Evolutionary conservation across 768 basidiomycete genomes (phyloP).

Genomic region (Lactifluus volemus): DNA sequence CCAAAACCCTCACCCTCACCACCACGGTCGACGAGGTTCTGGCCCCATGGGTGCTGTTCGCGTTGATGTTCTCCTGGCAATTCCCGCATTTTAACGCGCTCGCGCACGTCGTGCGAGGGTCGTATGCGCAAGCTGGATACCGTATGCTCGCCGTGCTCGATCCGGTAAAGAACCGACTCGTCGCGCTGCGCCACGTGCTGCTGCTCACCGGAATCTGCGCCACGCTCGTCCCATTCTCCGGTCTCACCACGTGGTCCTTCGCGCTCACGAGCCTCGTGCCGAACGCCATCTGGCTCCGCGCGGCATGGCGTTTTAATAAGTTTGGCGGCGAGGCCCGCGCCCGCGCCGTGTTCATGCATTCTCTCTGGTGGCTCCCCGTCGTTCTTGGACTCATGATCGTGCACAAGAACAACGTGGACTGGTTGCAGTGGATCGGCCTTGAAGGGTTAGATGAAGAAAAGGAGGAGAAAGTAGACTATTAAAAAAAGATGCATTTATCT

Average conservation of each 20-base stretch:
- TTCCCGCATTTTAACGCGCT: constrained; percentile 97
- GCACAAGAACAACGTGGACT: constrained; percentile 82
- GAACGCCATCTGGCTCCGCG: constrained; percentile 58
- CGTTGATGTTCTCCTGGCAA: constrained; percentile 92
- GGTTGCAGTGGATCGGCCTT: constrained; percentile 54
- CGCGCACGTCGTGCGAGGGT: constrained; percentile 76
- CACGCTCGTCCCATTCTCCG: constrained; percentile 76
- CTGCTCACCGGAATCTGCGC: constrained; percentile 73
- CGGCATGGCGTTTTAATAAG: constrained; percentile 71
- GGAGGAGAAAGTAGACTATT: neutral
- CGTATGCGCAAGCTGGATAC: constrained; percentile 91
- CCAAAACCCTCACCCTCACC: constrained; percentile 56
- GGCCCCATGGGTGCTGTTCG: constrained; percentile 69
- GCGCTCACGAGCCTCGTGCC: constrained; percentile 68
- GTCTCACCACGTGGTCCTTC: constrained; percentile 88
- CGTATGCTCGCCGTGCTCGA: constrained; percentile 81
- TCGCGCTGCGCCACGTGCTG: constrained; percentile 74
- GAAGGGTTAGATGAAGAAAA: constrained; percentile 7
- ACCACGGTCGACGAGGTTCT: constrained; percentile 65
- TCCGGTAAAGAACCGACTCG: constrained; percentile 73
- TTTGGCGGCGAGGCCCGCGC: constrained; percentile 70
- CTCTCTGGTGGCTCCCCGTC: constrained; percentile 86
- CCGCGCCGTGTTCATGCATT: constrained; percentile 64
- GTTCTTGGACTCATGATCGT: constrained; percentile 90
- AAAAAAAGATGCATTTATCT: neutral